These are phyloP conservation scores for Vigna radiata DNA, from an alignment of 306 rosid species.

Conservation along the genomic window DNA sequence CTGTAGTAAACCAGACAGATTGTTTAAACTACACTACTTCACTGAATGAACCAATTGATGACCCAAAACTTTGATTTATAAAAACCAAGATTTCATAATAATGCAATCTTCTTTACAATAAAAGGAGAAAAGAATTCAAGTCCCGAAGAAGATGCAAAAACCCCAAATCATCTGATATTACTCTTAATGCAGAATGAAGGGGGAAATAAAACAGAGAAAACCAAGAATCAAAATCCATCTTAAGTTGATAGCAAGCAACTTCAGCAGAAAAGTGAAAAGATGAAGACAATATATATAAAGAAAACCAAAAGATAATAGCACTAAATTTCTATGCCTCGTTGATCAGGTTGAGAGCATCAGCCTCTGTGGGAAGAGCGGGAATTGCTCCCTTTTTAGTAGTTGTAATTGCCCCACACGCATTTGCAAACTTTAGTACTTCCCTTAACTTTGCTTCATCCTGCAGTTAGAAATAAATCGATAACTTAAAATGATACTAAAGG, in stretches of 20 bases:
- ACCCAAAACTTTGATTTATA: background rate
- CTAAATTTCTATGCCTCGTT: slow-evolving; percentile 49
- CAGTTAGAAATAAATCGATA: slow-evolving; percentile 36
- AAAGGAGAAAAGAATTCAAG: background rate
- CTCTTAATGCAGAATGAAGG: slow-evolving; percentile 1
- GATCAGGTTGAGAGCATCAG: slow-evolving; percentile 62
- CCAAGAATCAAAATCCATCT: slow-evolving; percentile 37
- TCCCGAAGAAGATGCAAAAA: background rate
- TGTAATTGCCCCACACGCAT: slow-evolving; percentile 94
- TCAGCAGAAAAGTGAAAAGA: slow-evolving; percentile 15
- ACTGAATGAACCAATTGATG: background rate
- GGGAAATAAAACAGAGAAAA: background rate
- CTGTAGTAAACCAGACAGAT: background rate
- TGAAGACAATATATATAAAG: slow-evolving; percentile 5
- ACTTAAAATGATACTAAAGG: background rate
- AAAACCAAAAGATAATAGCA: slow-evolving; percentile 24
- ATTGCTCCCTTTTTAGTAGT: slow-evolving; percentile 92
- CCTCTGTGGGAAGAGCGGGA: slow-evolving; percentile 81
- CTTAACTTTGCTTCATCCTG: slow-evolving; percentile 86
- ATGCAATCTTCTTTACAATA: background rate
- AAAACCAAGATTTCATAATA: background rate
- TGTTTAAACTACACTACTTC: background rate
- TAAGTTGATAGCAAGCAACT: slow-evolving; percentile 47
- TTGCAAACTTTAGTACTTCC: slow-evolving; percentile 71
- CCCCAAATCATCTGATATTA: slow-evolving; percentile 17